Percentiles rank a stretch among this genome's conserved stretches.
phyloP scores from a whole-genome alignment of 257 asterid species.

The Scutellaria baicalensis region DNA sequence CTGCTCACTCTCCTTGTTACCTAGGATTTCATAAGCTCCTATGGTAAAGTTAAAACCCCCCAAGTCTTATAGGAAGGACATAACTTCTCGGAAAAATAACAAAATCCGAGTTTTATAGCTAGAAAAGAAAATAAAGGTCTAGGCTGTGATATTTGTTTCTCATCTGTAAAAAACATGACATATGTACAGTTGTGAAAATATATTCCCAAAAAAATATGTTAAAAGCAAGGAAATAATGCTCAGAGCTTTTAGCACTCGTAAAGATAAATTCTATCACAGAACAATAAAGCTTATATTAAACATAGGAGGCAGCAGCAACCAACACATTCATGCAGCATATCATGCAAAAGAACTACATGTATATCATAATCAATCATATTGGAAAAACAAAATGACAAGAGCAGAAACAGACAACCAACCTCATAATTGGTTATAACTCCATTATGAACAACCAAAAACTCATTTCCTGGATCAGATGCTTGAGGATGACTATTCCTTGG shows the following conservation, averaged over 20 bases:
- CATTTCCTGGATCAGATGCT: constrained; percentile 68
- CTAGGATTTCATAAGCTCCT: too few relatives aligned
- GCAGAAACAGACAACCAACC: constrained; percentile 33
- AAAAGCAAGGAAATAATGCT: not conserved
- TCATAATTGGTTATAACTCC: constrained; percentile 93
- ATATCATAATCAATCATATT: not conserved
- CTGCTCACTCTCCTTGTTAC: too few relatives aligned
- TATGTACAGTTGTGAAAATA: not conserved
- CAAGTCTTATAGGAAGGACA: not conserved
- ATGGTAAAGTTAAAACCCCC: too few relatives aligned
- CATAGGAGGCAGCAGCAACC: not conserved
- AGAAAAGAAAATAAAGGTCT: not conserved
- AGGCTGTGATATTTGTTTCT: not conserved
- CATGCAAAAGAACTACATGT: not conserved
- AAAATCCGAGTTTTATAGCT: not conserved
- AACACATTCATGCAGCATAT: constrained; percentile 2
- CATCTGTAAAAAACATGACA: not conserved
- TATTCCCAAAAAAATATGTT: not conserved
- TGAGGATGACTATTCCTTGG: constrained; percentile 98
- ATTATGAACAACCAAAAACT: constrained; percentile 91
- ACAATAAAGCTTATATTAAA: not conserved
- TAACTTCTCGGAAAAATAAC: not conserved
- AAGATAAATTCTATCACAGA: not conserved
- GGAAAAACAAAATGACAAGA: not conserved
- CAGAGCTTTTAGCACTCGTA: not conserved